Percentiles rank a stretch among this genome's conserved stretches.
phyloP scores from a whole-genome alignment of 208 protist species.

The Trypanosoma brucei region DNA sequence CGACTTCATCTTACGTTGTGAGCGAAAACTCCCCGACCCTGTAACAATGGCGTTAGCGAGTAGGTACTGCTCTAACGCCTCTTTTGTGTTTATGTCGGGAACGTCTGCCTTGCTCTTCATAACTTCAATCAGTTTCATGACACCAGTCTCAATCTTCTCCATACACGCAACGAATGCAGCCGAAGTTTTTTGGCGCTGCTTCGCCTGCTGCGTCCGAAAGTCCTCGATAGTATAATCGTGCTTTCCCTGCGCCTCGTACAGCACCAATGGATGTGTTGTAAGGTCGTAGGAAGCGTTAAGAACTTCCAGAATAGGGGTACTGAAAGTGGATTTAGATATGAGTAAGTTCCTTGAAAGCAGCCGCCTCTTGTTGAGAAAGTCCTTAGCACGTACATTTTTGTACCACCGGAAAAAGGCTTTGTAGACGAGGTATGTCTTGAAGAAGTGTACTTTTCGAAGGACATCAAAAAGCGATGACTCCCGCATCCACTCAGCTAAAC shows the following conservation, averaged over 20 bases:
- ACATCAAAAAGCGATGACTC: slow-evolving; percentile 92
- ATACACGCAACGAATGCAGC: slow-evolving; percentile 46
- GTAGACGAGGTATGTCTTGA: slow-evolving; percentile 88
- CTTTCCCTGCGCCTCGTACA: slow-evolving; percentile 82
- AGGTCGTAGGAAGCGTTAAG: slow-evolving; percentile 79
- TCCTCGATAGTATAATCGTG: slow-evolving; percentile 89
- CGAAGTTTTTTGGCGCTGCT: slow-evolving; percentile 66
- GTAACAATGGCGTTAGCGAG: slow-evolving; percentile 67
- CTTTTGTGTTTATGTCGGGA: slow-evolving; percentile 88
- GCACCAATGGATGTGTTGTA: slow-evolving; percentile 53
- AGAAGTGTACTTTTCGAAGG: slow-evolving; percentile 89
- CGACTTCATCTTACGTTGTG: slow-evolving; percentile 79
- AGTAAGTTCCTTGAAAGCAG: slow-evolving; percentile 73
- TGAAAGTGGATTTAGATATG: slow-evolving; percentile 86
- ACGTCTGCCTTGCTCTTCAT: slow-evolving; percentile 85
- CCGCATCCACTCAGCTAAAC: slow-evolving; percentile 88
- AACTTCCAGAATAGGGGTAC: slow-evolving; percentile 67
- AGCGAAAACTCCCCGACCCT: slow-evolving; percentile 37
- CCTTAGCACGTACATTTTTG: slow-evolving; percentile 60
- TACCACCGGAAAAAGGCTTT: slow-evolving; percentile 88
- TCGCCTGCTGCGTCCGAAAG: slow-evolving; percentile 59
- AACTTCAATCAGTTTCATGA: slow-evolving; percentile 77
- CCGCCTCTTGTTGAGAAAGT: slow-evolving; percentile 70
- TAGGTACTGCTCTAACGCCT: slow-evolving; percentile 89
- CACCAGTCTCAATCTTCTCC: slow-evolving; percentile 79